Evolutionary conservation across 192 early-diverging fungal species (phyloP).

Genomic region (Jimgerdemannia lactiflua): DNA sequence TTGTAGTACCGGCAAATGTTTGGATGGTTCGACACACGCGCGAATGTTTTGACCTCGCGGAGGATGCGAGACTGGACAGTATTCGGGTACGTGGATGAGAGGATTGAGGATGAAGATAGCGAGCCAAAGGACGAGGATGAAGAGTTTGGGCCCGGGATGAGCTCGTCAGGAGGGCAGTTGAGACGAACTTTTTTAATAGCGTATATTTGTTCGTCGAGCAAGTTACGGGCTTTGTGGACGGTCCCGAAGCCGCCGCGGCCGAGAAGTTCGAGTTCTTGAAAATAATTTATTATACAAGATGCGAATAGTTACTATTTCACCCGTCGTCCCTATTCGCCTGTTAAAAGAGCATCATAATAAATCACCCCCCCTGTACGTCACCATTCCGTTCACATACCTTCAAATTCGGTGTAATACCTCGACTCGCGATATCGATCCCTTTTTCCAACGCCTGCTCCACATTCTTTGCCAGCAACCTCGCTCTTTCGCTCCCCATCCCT

Average conservation of each 20-base stretch:
- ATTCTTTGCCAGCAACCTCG: not conserved
- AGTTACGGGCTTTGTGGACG: conserved; percentile 90
- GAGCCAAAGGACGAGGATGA: not conserved
- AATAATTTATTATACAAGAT: conserved; percentile 25
- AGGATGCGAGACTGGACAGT: conserved; percentile 70
- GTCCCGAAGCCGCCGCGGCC: conserved; percentile 90
- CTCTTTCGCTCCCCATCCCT: not conserved
- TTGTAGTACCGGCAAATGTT: conserved; percentile 89
- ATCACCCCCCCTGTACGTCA: not conserved
- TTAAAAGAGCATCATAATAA: not conserved
- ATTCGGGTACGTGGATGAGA: conserved; percentile 15
- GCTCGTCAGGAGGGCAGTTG: conserved; percentile 67
- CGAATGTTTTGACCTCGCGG: conserved; percentile 88
- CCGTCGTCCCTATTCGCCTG: not conserved
- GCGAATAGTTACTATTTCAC: not conserved
- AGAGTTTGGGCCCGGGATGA: not conserved
- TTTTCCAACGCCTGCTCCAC: not conserved
- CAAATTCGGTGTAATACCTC: not conserved
- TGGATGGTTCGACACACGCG: conserved; percentile 78
- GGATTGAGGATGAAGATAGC: not conserved
- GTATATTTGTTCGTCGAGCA: conserved; percentile 75
- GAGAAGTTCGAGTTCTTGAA: conserved; percentile 76
- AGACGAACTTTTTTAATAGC: conserved; percentile 92
- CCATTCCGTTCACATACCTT: not conserved
- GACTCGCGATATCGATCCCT: not conserved